These are phyloP conservation scores for Dalbergia oliveri DNA, from an alignment of 306 rosid species.

Conservation along the genomic window DNA sequence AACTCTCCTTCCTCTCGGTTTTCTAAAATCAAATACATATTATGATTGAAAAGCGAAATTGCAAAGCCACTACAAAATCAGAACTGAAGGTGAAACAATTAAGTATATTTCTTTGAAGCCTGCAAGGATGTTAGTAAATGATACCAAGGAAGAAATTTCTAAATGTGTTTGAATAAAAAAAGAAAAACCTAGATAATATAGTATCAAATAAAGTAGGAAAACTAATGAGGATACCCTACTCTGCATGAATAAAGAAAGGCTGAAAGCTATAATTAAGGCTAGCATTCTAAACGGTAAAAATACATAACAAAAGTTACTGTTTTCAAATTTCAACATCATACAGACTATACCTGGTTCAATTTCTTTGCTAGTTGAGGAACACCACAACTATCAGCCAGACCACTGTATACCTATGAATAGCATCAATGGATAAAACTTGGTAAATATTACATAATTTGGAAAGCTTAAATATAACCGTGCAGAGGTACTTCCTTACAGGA, in stretches of 20 bases:
- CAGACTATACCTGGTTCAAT: conserved; percentile 84
- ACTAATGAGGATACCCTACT: conserved; percentile 9
- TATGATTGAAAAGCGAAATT: conserved; percentile 23
- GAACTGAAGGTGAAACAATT: conserved; percentile 19
- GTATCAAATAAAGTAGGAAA: conserved; percentile 25
- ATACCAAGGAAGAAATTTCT: conserved; percentile 21
- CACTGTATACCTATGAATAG: conserved; percentile 76
- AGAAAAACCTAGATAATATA: conserved; percentile 10
- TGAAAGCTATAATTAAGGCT: not conserved
- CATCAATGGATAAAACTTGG: conserved; percentile 39
- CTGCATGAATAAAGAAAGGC: conserved; percentile 10
- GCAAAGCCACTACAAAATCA: conserved; percentile 21
- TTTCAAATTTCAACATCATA: conserved; percentile 6
- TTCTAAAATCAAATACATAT: conserved; percentile 6
- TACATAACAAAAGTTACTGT: not conserved
- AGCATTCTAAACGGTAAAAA: conserved; percentile 34
- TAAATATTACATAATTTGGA: conserved; percentile 5
- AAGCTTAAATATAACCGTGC: conserved; percentile 20
- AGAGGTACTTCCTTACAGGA: conserved; percentile 73
- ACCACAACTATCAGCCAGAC: conserved; percentile 92
- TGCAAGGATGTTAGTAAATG: not conserved
- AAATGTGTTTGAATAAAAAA: conserved; percentile 6
- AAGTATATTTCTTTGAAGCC: not conserved
- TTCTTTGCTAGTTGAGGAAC: conserved; percentile 95
- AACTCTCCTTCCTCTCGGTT: conserved; percentile 32